Percentiles rank a stretch among this genome's conserved stretches.
Evolutionary conservation across 2,329 filamentous ascomycete genomes (phyloP).

Genomic region (Lasiodiplodia sp.): DNA sequence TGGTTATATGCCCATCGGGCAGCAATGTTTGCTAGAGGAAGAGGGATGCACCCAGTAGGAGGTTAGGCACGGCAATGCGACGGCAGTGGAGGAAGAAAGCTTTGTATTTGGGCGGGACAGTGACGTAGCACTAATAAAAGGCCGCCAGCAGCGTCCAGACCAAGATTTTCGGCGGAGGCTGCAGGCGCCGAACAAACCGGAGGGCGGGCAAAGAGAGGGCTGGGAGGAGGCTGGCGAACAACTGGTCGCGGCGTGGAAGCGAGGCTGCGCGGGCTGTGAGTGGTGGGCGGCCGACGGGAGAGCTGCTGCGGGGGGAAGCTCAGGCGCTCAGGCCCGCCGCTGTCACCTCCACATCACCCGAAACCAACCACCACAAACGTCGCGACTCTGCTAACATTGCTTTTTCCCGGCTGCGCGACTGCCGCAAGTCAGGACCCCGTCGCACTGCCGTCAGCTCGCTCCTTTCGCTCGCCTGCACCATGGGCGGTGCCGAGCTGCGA

Average conservation of each 20-base stretch:
- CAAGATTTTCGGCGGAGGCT: slow-evolving; percentile 5
- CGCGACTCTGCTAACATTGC: not conserved
- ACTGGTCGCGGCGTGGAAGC: slow-evolving; percentile 9
- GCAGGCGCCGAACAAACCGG: not conserved
- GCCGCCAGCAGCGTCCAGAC: not conserved
- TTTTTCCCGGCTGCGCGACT: slow-evolving; percentile 4
- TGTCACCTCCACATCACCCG: not conserved
- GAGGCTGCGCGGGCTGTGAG: slow-evolving; percentile 8
- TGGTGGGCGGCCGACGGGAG: not conserved
- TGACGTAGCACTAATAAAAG: slow-evolving; percentile 21
- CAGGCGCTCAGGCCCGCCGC: not conserved
- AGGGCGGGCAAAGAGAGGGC: not conserved
- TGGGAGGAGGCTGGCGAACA: slow-evolving; percentile 24
- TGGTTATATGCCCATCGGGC: slow-evolving; percentile 15
- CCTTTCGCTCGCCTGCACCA: not conserved
- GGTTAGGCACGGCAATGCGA: not conserved
- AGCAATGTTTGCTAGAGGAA: not conserved
- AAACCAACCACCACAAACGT: not conserved
- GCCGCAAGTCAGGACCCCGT: slow-evolving; percentile 11
- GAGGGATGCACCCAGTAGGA: not conserved
- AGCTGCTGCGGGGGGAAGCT: not conserved
- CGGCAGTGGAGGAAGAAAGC: not conserved
- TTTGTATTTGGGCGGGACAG: slow-evolving; percentile 8
- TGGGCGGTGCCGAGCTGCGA: too few relatives aligned
- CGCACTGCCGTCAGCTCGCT: not conserved